Percentiles rank a stretch among this genome's conserved stretches.
Evolutionary conservation across 1,284 basidiomycete species (phyloP).

Genomic region (Cystobasidiaceae sp.): DNA sequence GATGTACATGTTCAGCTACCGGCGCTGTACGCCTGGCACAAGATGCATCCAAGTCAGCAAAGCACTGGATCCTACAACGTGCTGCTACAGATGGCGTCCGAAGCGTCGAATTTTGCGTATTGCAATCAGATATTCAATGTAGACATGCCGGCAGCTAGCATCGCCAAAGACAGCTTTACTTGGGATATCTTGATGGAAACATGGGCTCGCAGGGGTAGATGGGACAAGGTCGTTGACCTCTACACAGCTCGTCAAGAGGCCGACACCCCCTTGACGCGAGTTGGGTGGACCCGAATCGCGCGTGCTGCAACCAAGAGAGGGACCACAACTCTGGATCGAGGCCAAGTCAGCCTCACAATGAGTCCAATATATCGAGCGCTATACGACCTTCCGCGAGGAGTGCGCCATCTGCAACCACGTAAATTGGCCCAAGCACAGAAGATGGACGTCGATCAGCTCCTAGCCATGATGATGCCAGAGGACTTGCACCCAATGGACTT

Average conservation of each 20-base stretch:
- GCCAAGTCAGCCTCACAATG: neutral
- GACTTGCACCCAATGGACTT: constrained; percentile 19
- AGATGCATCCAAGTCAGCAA: neutral
- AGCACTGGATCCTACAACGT: constrained; percentile 14
- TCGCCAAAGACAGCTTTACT: neutral
- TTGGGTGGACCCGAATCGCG: constrained; percentile 22
- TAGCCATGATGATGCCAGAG: constrained; percentile 26
- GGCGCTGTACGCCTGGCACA: neutral
- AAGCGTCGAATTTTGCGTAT: neutral
- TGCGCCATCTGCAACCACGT: constrained; percentile 5
- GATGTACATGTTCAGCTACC: too few species aligned
- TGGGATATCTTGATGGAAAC: constrained; percentile 22
- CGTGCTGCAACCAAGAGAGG: constrained; percentile 22
- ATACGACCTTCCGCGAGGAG: constrained; percentile 23
- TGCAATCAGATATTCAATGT: constrained; percentile 3
- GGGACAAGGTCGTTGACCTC: neutral
- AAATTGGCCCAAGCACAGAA: neutral
- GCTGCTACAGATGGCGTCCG: constrained; percentile 2
- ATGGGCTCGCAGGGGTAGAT: neutral
- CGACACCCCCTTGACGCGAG: neutral
- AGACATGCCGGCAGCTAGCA: neutral
- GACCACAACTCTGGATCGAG: constrained; percentile 3
- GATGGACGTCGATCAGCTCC: constrained; percentile 25
- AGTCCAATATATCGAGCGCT: constrained; percentile 21
- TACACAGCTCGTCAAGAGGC: constrained; percentile 1